Percentiles rank a stretch among this genome's conserved stretches.
These are phyloP conservation scores for Xylariaceae sp. DNA, from an alignment of 2,329 filamentous ascomycete genomes.

Conservation along the genomic window DNA sequence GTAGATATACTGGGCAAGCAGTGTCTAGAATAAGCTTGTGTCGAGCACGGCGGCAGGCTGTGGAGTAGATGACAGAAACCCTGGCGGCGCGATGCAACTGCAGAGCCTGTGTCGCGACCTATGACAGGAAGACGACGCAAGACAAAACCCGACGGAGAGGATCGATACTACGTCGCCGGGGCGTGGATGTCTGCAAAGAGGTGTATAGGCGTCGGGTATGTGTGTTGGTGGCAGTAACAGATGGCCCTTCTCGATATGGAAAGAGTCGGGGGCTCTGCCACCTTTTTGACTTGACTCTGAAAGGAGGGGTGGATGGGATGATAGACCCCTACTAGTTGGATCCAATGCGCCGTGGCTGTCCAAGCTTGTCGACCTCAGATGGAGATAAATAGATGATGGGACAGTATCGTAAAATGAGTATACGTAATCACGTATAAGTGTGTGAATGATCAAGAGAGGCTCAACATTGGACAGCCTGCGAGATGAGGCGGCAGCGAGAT, in stretches of 20 bases:
- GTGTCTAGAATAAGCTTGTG: constrained; percentile 4
- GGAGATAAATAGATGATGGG: too few relatives aligned
- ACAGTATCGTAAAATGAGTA: too few relatives aligned
- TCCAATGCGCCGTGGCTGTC: too few relatives aligned
- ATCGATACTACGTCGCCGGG: constrained; percentile 6
- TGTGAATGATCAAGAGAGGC: too few relatives aligned
- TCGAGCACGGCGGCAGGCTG: constrained; percentile 10
- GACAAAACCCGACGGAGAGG: constrained; percentile 1
- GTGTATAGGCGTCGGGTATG: neutral
- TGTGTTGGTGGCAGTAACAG: constrained; percentile 5
- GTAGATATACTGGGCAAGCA: constrained; percentile 10
- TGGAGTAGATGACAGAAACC: constrained; percentile 3
- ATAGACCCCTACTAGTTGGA: too few relatives aligned
- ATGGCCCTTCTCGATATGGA: neutral
- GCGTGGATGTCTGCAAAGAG: too few relatives aligned
- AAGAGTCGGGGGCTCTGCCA: neutral
- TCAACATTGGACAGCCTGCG: too few relatives aligned
- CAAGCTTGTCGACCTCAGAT: too few relatives aligned
- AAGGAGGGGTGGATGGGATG: neutral
- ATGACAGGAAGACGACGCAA: neutral
- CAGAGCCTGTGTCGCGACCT: neutral
- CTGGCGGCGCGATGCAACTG: constrained; percentile 1
- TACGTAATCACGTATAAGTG: too few relatives aligned
- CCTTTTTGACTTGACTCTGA: neutral
- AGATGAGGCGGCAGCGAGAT: too few relatives aligned